phyloP scores from a whole-genome alignment of 176 grass and related monocot genomes.

The Oryza australiensis region DNA sequence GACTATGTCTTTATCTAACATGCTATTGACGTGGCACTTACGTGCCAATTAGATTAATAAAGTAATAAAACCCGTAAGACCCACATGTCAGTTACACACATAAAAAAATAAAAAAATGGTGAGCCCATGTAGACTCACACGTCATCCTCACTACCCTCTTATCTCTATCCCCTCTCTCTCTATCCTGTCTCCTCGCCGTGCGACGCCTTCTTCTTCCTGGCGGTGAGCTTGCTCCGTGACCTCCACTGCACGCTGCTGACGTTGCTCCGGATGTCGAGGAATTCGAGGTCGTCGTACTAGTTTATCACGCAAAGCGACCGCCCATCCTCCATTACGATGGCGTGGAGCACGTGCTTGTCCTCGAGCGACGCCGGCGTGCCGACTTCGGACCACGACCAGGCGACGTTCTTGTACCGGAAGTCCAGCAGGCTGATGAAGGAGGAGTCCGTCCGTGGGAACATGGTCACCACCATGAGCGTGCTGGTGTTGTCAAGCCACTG shows the following conservation, averaged over 20 bases:
- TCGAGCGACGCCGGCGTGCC: conserved; percentile 55
- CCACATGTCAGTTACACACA: too few species aligned
- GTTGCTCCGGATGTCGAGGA: conserved; percentile 72
- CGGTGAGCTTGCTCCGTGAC: conserved; percentile 70
- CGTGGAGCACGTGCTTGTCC: conserved; percentile 80
- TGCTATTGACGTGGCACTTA: too few species aligned
- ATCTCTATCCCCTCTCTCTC: too few species aligned
- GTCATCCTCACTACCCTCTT: too few species aligned
- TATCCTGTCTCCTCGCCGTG: conserved; percentile 61
- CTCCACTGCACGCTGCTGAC: conserved; percentile 69
- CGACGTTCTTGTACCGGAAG: conserved; percentile 63
- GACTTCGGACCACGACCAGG: conserved; percentile 79
- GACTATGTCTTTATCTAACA: too few species aligned
- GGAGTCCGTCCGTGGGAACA: conserved; percentile 75
- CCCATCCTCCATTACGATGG: conserved; percentile 52
- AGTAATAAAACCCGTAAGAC: too few species aligned
- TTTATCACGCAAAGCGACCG: conserved; percentile 69
- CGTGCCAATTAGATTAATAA: too few species aligned
- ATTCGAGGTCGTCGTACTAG: conserved; percentile 79
- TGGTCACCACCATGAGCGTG: conserved; percentile 67
- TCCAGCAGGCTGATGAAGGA: conserved; percentile 74
- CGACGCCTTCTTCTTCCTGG: conserved; percentile 28
- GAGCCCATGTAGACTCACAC: too few species aligned
- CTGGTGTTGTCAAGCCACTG: conserved; percentile 63
- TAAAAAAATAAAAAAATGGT: too few species aligned